Base-by-base conservation (phyloP, 2,329 filamentous ascomycete species). In the Microcyclospora tardicrescens region DNA sequence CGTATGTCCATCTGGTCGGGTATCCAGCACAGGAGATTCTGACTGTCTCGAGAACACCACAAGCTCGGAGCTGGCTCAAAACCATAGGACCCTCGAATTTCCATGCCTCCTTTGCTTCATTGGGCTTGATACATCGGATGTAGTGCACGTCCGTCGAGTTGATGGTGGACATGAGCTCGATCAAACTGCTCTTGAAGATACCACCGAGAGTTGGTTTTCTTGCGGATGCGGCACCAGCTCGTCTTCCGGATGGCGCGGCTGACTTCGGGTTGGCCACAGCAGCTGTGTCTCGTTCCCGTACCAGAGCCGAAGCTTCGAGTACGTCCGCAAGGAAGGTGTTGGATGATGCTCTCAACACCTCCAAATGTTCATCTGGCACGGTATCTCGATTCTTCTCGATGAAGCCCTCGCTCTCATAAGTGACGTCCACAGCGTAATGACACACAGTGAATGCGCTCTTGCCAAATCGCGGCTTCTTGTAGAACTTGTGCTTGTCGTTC, bases 311-410 rank as follows among this genome's bases (percentile, higher is more conserved):
- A 28, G 86, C 84, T 37, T 87, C 82, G 33, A 98, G 65, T 6
- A 98, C 85, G 41, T 85, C 75, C 33, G 73, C 76, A 40, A 98
- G 69, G 69, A 98, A 98, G 35, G 68, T 66, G 62, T 95, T 98
- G 27, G 75, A 80, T 1, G 86, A 93, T 37, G 79, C 78, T 51
- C 77, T 81, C 47, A 98, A 72, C 29, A 98, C 81, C 42, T 91
- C 86, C 79, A 98, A 84, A 59, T 96, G 91, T 66, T 98, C 91
- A 57, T 98, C 91, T 5, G 91, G 91, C 34, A 98, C 91, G 14
- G 93, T 98, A 62, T 98, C 91, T 61, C 91, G 79, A 64, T 98
- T 98, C 74, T 98, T 98, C 62, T 98, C 93, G 55, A 98, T 95
- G 65, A 98, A 98, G 34, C 91, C 91, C 53, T 98, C 91, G 2